phyloP scores from a whole-genome alignment of 768 basidiomycete species.

The Rhizopogon vinicolor region DNA sequence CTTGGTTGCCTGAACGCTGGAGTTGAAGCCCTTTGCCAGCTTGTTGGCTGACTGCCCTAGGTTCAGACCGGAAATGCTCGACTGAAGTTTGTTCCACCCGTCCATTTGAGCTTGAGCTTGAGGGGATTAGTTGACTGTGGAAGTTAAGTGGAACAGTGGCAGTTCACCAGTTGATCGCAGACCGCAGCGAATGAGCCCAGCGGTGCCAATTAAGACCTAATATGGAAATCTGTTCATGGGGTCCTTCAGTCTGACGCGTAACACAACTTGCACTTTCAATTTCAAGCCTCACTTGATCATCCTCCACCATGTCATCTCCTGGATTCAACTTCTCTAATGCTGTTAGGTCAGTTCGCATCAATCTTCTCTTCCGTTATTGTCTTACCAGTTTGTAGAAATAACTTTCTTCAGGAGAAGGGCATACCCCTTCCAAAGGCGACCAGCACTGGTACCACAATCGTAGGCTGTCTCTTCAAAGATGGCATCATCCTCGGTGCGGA shows the following conservation, averaged over 20 bases:
- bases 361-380: neutral
- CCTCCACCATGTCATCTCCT: slow-evolving; percentile 21
- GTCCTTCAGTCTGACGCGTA: slow-evolving; percentile 25
- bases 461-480: slow-evolving; percentile 89
- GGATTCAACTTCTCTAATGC: slow-evolving; percentile 82
- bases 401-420: slow-evolving; percentile 66
- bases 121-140: neutral
- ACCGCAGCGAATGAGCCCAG: slow-evolving; percentile 1
- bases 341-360: slow-evolving; percentile 42
- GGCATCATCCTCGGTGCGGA: slow-evolving; percentile 96
- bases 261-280: slow-evolving; percentile 2
- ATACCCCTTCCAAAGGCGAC: slow-evolving; percentile 77
- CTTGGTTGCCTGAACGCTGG: slow-evolving; percentile 78
- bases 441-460: slow-evolving; percentile 96
- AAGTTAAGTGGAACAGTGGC: too few relatives aligned
- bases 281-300: neutral
- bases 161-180: neutral
- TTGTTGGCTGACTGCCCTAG: slow-evolving; percentile 71
- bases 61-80: slow-evolving; percentile 61
- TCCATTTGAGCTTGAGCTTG: slow-evolving; percentile 26
- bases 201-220: slow-evolving; percentile 5
- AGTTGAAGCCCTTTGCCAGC: slow-evolving; percentile 75
- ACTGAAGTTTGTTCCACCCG: slow-evolving; percentile 64
- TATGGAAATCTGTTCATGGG: slow-evolving; percentile 16
- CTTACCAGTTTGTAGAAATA: slow-evolving; percentile 45